These are phyloP conservation scores for Fusarium sp. DNA, from an alignment of 2,329 filamentous ascomycete genomes.

Conservation along the genomic window DNA sequence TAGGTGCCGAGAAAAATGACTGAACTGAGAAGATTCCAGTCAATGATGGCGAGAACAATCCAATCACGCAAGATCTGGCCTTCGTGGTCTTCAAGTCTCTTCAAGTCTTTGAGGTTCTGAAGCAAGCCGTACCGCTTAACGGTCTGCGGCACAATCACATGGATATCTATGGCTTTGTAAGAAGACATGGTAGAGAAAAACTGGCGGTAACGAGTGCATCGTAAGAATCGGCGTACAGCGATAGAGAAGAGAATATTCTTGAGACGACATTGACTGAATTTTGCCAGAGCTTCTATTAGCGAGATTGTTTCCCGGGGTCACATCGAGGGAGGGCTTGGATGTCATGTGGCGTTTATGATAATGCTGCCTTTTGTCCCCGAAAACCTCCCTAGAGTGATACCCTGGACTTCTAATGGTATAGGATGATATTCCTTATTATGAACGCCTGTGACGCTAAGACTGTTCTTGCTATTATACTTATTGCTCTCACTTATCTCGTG, in stretches of 20 bases:
- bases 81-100: neutral
- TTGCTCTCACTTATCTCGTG: too few relatives aligned
- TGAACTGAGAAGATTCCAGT: constrained; percentile 10
- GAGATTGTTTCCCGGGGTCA: too few relatives aligned
- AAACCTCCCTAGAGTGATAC: too few relatives aligned
- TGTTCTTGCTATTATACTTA: too few relatives aligned
- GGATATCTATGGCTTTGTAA: neutral
- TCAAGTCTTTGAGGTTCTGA: neutral
- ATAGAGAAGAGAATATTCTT: constrained; percentile 13
- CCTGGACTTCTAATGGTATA: too few relatives aligned
- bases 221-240: constrained; percentile 8
- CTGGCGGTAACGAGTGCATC: too few relatives aligned
- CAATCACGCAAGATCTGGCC: constrained; percentile 8
- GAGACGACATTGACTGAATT: neutral
- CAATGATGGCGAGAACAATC: constrained; percentile 19
- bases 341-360: too few relatives aligned
- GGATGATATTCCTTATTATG: too few relatives aligned
- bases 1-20: constrained; percentile 14
- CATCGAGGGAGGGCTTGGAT: too few relatives aligned
- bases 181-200: neutral
- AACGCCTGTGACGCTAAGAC: too few relatives aligned
- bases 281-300: too few relatives aligned
- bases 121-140: neutral
- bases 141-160: constrained; percentile 1
- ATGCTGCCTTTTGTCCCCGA: too few relatives aligned